These are phyloP conservation scores for Neonectria faginata DNA, from an alignment of 2,329 filamentous ascomycete genomes.

Conservation along the genomic window DNA sequence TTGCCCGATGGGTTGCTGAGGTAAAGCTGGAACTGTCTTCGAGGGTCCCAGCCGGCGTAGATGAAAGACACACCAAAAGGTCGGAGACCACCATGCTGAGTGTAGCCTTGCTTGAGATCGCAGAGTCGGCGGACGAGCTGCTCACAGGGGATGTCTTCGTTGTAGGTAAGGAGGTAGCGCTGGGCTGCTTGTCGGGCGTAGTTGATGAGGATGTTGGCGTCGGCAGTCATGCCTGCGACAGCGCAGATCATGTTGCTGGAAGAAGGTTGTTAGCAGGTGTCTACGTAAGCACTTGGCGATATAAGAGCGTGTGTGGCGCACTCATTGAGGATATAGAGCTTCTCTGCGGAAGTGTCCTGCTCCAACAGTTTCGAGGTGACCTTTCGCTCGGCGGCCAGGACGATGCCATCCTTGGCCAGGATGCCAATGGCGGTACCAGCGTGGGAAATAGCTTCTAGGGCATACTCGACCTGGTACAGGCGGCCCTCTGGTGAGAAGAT, in stretches of 20 bases:
- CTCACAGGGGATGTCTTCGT: slow-evolving; percentile 99
- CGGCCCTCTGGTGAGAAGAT: slow-evolving; percentile 99
- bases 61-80: slow-evolving; percentile 99
- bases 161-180: slow-evolving; percentile 97
- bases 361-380: slow-evolving; percentile 99
- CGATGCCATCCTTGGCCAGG: slow-evolving; percentile 97
- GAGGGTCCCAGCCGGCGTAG: slow-evolving; percentile 97
- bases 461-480: slow-evolving; percentile 99
- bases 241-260: slow-evolving; percentile 99
- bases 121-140: slow-evolving; percentile 96
- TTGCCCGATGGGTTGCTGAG: slow-evolving; percentile 99
- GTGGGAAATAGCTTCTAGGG: slow-evolving; percentile 97
- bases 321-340: slow-evolving; percentile 99
- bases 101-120: slow-evolving; percentile 99
- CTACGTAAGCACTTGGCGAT: neutral
- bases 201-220: slow-evolving; percentile 99
- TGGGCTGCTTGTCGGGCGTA: slow-evolving; percentile 97
- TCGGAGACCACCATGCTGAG: slow-evolving; percentile 96
- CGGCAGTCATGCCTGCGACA: slow-evolving; percentile 98
- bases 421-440: slow-evolving; percentile 97
- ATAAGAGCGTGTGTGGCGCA: slow-evolving; percentile 58
- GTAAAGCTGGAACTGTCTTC: slow-evolving; percentile 97
- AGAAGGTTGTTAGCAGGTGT: slow-evolving; percentile 22
- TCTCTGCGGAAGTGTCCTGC: slow-evolving; percentile 99
- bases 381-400: slow-evolving; percentile 97